Conservation (phyloP, 495 filamentous ascomycete species). For the Margaritispora aquatica region DNA sequence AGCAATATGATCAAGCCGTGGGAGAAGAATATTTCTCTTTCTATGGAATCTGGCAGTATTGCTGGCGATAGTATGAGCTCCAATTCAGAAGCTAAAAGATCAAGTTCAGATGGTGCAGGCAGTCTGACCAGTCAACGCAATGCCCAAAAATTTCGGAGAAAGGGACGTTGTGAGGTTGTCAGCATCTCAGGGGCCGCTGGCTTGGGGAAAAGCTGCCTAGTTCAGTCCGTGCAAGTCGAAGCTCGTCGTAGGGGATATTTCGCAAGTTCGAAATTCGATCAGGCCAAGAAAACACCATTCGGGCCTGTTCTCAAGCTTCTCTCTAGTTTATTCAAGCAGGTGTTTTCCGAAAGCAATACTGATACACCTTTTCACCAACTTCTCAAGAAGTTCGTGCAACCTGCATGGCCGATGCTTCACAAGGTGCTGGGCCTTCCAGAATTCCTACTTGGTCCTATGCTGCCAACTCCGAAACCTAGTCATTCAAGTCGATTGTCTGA, state of each 20-base stretch:
- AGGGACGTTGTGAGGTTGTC: conserved; percentile 70
- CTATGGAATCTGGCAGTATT: conserved; percentile 11
- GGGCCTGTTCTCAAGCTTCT: conserved; percentile 75
- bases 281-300: conserved; percentile 72
- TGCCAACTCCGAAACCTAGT: neutral
- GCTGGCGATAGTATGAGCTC: conserved; percentile 22
- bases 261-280: conserved; percentile 78
- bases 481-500: conserved; percentile 16
- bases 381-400: conserved; percentile 64
- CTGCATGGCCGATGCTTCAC: conserved; percentile 73
- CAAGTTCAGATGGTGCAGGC: conserved; percentile 20
- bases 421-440: conserved; percentile 74
- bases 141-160: conserved; percentile 53
- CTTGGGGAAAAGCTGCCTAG: conserved; percentile 75
- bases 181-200: conserved; percentile 70
- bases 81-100: neutral
- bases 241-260: conserved; percentile 69
- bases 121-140: conserved; percentile 19
- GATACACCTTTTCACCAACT: conserved; percentile 74
- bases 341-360: conserved; percentile 84
- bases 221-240: conserved; percentile 68
- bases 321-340: conserved; percentile 79
- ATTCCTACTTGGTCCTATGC: conserved; percentile 45
- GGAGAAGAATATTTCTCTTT: conserved; percentile 20
- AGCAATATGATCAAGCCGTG: conserved; percentile 15